phyloP scores from a whole-genome alignment of 2,329 filamentous ascomycete species.

The Diplodia sapinea region DNA sequence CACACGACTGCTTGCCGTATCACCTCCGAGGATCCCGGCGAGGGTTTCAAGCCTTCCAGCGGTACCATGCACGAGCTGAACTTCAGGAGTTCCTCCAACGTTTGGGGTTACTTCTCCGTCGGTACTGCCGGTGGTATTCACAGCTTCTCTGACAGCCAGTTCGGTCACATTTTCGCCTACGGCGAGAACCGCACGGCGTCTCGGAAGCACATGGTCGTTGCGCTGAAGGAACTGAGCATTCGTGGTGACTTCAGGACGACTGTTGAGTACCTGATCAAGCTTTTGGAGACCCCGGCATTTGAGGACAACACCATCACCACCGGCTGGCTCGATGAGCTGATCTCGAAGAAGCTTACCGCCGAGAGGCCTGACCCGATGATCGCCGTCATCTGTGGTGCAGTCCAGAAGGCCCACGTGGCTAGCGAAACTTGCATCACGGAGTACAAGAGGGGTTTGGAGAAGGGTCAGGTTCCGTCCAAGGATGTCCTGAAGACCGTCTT shows the following conservation, averaged over 20 bases:
- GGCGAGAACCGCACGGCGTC: conserved; percentile 96
- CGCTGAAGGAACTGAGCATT: conserved; percentile 97
- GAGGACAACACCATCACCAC: conserved; percentile 99
- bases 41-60: conserved; percentile 99
- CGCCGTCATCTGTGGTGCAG: conserved; percentile 92
- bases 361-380: conserved; percentile 93
- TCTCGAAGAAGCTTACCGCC: conserved; percentile 95
- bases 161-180: conserved; percentile 99
- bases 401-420: conserved; percentile 93
- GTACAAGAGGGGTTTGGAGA: conserved; percentile 87
- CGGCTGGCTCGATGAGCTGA: conserved; percentile 97
- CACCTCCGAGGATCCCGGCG: conserved; percentile 96
- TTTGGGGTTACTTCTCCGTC: conserved; percentile 99
- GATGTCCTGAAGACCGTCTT: conserved; percentile 98
- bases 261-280: conserved; percentile 98
- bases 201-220: conserved; percentile 98
- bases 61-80: conserved; percentile 99
- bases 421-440: conserved; percentile 87
- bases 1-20: conserved; percentile 99
- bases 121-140: conserved; percentile 96
- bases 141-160: conserved; percentile 98
- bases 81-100: conserved; percentile 97
- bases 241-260: conserved; percentile 99
- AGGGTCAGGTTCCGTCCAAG: conserved; percentile 95
- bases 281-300: conserved; percentile 96